Base-by-base conservation (phyloP, 495 filamentous ascomycete species). In the Podospora australis region DNA sequence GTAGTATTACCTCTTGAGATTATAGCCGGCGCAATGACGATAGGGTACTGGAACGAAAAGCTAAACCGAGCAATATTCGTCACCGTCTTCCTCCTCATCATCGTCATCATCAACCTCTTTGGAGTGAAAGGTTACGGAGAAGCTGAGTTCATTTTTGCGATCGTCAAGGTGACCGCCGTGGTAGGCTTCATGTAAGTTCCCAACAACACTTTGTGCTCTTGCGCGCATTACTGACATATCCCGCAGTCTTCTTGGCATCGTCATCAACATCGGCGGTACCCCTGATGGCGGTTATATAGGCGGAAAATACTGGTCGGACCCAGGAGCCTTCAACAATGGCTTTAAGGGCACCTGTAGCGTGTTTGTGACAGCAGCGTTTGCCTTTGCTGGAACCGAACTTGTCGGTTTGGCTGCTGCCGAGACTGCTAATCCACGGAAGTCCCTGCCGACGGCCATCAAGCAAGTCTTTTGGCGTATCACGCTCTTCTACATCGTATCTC, bases 391-490 rank as follows among this genome's bases (percentile, higher is more conserved):
- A 30, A 96, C 91, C 2, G 91, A 97, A 60, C 70, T 96, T 19
- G 90, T 96, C 45, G 91, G 90, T 48, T 77, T 96, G 22, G 88
- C 90, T 23, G 88, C 88, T 22, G 90, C 90, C 17, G 90, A 96
- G 62, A 91, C 88, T 0, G 80, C 80, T 3, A 95, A 95, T 62
- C 90, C 90, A 3, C 80, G 87, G 53, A 94, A 91, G 56, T 84
- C 84, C 2, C 77, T 96, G 6, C 90, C 90, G 0, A 86, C 83
- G 1, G 90, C 90, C 35, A 80, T 91, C 60, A 95, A 94, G 68
- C 90, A 96, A 66, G 90, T 96, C 32, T 96, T 96, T 66, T 96
- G 90, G 90, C 84, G 90, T 58, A 96, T 96, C 65, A 80, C 80
- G 6, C 73, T 96, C 52, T 92, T 94, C 65, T 94, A 94, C 67